Conservation (phyloP, 108 stramenopile species). For the Cyclotella cryptica region DNA sequence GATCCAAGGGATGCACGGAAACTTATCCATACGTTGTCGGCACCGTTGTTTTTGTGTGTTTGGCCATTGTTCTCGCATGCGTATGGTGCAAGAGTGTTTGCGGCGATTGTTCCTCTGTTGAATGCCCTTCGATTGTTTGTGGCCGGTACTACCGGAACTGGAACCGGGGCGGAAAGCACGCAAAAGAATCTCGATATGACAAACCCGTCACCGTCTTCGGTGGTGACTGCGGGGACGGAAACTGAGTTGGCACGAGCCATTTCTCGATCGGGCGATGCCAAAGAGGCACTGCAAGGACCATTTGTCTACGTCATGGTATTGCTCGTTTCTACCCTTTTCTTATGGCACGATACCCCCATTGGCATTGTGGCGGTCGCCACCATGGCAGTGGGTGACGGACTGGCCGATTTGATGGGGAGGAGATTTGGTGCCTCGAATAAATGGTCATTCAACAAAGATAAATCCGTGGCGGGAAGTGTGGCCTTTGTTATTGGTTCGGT, state of each 20-base stretch:
- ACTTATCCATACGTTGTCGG: constrained; percentile 77
- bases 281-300: constrained; percentile 83
- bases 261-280: constrained; percentile 68
- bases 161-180: too few species aligned
- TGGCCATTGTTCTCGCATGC: constrained; percentile 82
- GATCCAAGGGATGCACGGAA: constrained; percentile 72
- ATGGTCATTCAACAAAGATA: constrained; percentile 67
- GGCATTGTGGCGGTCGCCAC: constrained; percentile 69
- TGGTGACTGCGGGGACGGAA: constrained; percentile 34
- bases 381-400: constrained; percentile 88
- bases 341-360: constrained; percentile 64
- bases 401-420: constrained; percentile 84
- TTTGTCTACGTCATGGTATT: constrained; percentile 78
- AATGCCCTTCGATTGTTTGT: constrained; percentile 64
- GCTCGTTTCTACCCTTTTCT: constrained; percentile 59
- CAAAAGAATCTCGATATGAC: too few species aligned
- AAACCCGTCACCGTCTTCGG: too few species aligned
- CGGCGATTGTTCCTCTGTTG: constrained; percentile 60
- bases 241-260: constrained; percentile 69
- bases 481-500: constrained; percentile 66
- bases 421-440: constrained; percentile 67
- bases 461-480: constrained; percentile 73
- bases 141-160: constrained; percentile 57
- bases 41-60: constrained; percentile 71
- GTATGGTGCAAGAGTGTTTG: constrained; percentile 71